Evolutionary conservation across 2,329 filamentous ascomycete genomes (phyloP), one percentile per base, ranked within the genome.

Genomic region (Hirsutella thompsonii): DNA sequence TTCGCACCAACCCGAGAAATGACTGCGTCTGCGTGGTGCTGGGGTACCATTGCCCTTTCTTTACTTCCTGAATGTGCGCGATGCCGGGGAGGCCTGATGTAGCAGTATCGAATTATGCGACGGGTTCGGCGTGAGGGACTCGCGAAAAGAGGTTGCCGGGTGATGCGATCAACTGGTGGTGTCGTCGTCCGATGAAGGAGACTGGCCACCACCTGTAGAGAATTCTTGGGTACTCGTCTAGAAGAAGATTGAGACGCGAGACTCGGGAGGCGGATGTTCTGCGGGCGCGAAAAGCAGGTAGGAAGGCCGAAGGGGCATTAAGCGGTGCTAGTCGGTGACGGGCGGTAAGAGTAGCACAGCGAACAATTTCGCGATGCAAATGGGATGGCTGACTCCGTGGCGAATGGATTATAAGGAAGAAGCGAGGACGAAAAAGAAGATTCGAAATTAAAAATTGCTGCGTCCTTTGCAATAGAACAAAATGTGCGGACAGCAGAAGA

Each of bases 151-250:
- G 3, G n/a, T 16, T n/a, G 32, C 14, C 32, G 14, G 8, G 14
- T 8, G 32, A 33, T 14, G 8, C 23, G 23, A 26, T 26, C 11
- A n/a, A 33, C 6, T 29, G 21, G 38, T 21, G 20, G 32, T 19
- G 28, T 39, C 37, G 37, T 39, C 37, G 37, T 39, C 37, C 37
- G 29, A 19, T 8, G 6, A 19, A 39, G 29, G 37, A 33, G 37
- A 23, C 37, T 16, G 29, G 20, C 37, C 28, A 39, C 28, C 37
- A 39, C 19, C 28, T 10, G 37, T 10, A 14, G 20, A 3, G 8
- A 23, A 29, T 11, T 38, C 6, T 20, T 18, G 35, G 20, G 26
- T 35, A 4, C 13, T 14, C 32, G 5, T 33, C 32, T 33, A 16
- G 32, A 8, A 3, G n/a, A n/a, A 33, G 32, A 33, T 13, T 8